These are phyloP conservation scores for Starmerella scarabaei DNA, from an alignment of 805 yeast genomes.

Conservation along the genomic window DNA sequence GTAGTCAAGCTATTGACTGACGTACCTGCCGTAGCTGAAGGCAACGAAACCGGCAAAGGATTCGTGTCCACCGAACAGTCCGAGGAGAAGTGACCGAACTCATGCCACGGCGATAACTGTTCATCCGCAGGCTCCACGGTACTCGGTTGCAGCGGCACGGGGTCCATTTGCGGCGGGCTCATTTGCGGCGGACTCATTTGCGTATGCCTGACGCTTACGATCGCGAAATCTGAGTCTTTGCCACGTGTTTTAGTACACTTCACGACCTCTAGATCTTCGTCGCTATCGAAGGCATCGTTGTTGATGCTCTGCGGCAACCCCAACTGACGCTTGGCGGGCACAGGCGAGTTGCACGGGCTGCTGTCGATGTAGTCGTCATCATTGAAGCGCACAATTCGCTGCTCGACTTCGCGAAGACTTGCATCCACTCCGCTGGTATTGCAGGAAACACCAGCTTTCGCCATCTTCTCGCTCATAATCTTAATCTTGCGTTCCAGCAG, in stretches of 20 bases:
- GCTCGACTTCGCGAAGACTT: conserved; percentile 12
- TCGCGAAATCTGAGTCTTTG: too few relatives aligned
- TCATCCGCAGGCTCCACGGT: not conserved
- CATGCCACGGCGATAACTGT: not conserved
- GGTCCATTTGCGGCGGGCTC: too few relatives aligned
- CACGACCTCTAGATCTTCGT: not conserved
- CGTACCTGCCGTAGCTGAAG: too few relatives aligned
- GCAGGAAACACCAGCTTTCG: not conserved
- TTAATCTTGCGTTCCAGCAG: conserved; percentile 19
- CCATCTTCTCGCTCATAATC: conserved; percentile 4
- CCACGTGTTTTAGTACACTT: not conserved
- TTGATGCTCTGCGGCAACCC: not conserved
- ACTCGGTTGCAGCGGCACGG: too few relatives aligned
- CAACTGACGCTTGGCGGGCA: not conserved
- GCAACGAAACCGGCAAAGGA: too few relatives aligned
- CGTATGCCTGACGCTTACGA: not conserved
- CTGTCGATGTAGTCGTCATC: conserved; percentile 1
- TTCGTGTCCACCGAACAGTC: too few relatives aligned
- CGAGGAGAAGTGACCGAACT: not conserved
- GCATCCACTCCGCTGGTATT: conserved; percentile 10
- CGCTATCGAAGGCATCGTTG: conserved; percentile 1
- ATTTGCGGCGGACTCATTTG: not conserved
- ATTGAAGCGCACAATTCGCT: conserved; percentile 12
- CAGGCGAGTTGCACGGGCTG: conserved; percentile 1
- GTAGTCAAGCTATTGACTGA: too few relatives aligned